Evolutionary conservation across 1,284 basidiomycete genomes (phyloP).

Genomic region (Cystobasidium slooffiae): DNA sequence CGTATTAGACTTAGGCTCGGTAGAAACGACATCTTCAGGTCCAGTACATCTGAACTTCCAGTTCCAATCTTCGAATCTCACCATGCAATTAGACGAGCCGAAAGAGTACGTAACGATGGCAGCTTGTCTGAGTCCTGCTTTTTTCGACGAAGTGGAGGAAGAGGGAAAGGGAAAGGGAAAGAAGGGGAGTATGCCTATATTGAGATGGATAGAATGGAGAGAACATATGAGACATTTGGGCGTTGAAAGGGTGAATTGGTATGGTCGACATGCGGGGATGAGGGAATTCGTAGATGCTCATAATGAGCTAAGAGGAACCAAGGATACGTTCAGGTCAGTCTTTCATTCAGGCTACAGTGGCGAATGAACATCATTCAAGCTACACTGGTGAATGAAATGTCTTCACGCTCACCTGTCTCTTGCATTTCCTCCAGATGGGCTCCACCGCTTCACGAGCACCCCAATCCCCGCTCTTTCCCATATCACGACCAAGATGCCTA

Average conservation of each 20-base stretch:
- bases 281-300: slow-evolving; percentile 26
- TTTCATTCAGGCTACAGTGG: background rate
- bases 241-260: slow-evolving; percentile 34
- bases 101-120: slow-evolving; percentile 21
- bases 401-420: background rate
- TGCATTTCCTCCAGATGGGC: slow-evolving; percentile 10
- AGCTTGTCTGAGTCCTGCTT: slow-evolving; percentile 34
- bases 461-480: slow-evolving; percentile 1
- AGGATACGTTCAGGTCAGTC: slow-evolving; percentile 28
- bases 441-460: slow-evolving; percentile 21
- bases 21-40: slow-evolving; percentile 30
- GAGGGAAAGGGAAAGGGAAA: background rate
- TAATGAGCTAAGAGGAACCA: slow-evolving; percentile 14
- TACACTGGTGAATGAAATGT: too few relatives aligned
- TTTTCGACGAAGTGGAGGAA: slow-evolving; percentile 5
- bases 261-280: slow-evolving; percentile 8
- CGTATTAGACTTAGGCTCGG: slow-evolving; percentile 14
- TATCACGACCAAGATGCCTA: slow-evolving; percentile 42
- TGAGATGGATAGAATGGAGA: slow-evolving; percentile 34
- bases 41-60: background rate
- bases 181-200: slow-evolving; percentile 20
- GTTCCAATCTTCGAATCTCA: background rate
- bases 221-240: slow-evolving; percentile 31
- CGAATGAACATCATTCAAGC: background rate
- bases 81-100: background rate